A percentile compares a stretch with the other conserved stretches of the same genome.
These are phyloP conservation scores for Annulohypoxylon moriforme DNA, from an alignment of 495 filamentous ascomycete species.

Conservation along the genomic window DNA sequence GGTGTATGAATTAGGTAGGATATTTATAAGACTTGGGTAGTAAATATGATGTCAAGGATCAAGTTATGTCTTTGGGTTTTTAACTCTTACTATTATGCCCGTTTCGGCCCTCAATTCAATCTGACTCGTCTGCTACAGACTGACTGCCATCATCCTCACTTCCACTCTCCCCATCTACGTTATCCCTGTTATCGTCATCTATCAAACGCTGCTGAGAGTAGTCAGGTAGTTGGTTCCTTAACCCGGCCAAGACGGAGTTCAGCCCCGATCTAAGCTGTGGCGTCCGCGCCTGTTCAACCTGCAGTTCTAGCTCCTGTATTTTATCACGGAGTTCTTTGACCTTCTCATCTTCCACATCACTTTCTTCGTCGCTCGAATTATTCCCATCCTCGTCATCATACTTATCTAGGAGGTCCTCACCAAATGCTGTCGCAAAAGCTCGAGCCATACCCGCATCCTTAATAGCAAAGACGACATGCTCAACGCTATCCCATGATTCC, in stretches of 20 bases:
- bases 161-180: neutral
- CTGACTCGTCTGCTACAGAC: constrained; percentile 13
- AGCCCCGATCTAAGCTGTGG: constrained; percentile 46
- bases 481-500: constrained; percentile 52
- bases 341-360: constrained; percentile 37
- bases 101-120: constrained; percentile 12
- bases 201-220: neutral
- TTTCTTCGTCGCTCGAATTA: constrained; percentile 6
- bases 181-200: neutral
- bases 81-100: constrained; percentile 24
- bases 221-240: constrained; percentile 46
- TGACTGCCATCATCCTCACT: constrained; percentile 11
- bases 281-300: constrained; percentile 42
- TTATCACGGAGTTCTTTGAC: constrained; percentile 49
- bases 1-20: neutral
- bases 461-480: constrained; percentile 63
- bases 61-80: constrained; percentile 12
- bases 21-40: neutral
- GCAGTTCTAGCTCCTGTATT: constrained; percentile 45
- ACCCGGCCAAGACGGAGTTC: constrained; percentile 41
- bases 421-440: constrained; percentile 59
- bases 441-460: constrained; percentile 46
- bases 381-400: constrained; percentile 22
- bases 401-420: constrained; percentile 50
- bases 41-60: neutral